These are phyloP conservation scores for Metschnikowia cerradonensis DNA, from an alignment of 805 yeast genomes.

Conservation along the genomic window DNA sequence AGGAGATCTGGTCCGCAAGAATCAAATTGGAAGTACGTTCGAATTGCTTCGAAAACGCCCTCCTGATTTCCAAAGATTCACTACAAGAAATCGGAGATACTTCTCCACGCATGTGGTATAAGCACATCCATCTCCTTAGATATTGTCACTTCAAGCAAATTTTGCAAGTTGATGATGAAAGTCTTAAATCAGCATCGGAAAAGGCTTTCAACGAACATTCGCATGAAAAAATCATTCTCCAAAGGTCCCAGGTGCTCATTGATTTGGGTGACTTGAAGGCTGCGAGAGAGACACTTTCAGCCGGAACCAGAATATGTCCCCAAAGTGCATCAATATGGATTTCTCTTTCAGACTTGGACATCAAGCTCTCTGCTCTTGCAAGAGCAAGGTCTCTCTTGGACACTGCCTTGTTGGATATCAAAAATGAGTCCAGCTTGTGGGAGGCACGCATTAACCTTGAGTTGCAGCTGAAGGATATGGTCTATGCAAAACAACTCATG, in stretches of 20 bases:
- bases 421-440: conserved; percentile 54
- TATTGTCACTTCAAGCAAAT: conserved; percentile 22
- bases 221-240: conserved; percentile 49
- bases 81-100: conserved; percentile 9
- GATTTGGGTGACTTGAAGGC: conserved; percentile 19
- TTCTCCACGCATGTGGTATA: conserved; percentile 56
- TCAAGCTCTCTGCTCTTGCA: conserved; percentile 36
- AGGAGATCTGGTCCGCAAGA: conserved; percentile 68
- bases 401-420: conserved; percentile 52
- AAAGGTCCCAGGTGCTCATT: conserved; percentile 54
- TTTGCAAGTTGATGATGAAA: conserved; percentile 7
- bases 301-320: conserved; percentile 50
- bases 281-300: conserved; percentile 46
- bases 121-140: conserved; percentile 52
- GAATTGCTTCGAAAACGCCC: conserved; percentile 39
- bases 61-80: conserved; percentile 21
- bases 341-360: conserved; percentile 43
- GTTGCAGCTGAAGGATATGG: conserved; percentile 39
- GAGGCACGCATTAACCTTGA: conserved; percentile 59
- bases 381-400: conserved; percentile 74
- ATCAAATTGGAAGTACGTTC: conserved; percentile 56
- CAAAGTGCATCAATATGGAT: conserved; percentile 51
- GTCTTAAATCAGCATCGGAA: conserved; percentile 30
- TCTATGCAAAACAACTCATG: conserved; percentile 52
- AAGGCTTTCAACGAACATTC: conserved; percentile 51